Percentiles rank a stretch among this genome's conserved stretches.
Conservation (phyloP, 2,329 filamentous ascomycete species). For the Claviceps africana region DNA sequence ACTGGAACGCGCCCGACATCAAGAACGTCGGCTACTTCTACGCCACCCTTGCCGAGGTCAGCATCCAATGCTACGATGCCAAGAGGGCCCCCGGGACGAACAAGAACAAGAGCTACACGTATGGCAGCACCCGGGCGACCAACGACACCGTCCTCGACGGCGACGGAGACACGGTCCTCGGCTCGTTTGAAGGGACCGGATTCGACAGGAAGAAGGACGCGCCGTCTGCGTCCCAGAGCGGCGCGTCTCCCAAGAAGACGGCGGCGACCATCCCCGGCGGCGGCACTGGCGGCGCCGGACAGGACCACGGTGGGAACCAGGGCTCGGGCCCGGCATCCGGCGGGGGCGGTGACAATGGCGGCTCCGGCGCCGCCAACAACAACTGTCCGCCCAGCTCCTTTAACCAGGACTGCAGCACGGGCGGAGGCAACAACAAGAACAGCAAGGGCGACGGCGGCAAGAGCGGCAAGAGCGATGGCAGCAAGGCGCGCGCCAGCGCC, state of each 20-base stretch:
- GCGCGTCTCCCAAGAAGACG: constrained; percentile 11
- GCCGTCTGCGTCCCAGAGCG: constrained; percentile 10
- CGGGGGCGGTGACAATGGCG: constrained; percentile 6
- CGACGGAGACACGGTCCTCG: constrained; percentile 60
- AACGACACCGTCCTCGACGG: constrained; percentile 69
- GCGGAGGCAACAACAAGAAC: constrained; percentile 6
- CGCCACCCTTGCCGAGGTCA: constrained; percentile 61
- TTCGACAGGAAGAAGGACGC: constrained; percentile 48
- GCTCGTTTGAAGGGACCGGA: constrained; percentile 69
- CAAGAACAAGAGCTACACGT: constrained; percentile 61
- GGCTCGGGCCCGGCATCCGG: constrained; percentile 11
- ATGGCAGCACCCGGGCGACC: constrained; percentile 47
- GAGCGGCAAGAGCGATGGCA: constrained; percentile 19
- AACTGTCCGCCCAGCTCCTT: constrained; percentile 27
- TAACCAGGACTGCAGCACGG: constrained; percentile 23
- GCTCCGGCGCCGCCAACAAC: constrained; percentile 12
- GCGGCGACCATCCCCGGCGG: constrained; percentile 18
- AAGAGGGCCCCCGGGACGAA: constrained; percentile 48
- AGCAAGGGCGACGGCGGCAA: constrained; percentile 11
- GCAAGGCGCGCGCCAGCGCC: constrained; percentile 20
- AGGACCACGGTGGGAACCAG: constrained; percentile 9
- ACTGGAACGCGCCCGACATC: constrained; percentile 72
- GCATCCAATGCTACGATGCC: constrained; percentile 72
- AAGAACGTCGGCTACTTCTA: constrained; percentile 78
- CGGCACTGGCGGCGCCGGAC: constrained; percentile 11